phyloP scores from a whole-genome alignment of 768 basidiomycete species.

The Termitomyces sp. region DNA sequence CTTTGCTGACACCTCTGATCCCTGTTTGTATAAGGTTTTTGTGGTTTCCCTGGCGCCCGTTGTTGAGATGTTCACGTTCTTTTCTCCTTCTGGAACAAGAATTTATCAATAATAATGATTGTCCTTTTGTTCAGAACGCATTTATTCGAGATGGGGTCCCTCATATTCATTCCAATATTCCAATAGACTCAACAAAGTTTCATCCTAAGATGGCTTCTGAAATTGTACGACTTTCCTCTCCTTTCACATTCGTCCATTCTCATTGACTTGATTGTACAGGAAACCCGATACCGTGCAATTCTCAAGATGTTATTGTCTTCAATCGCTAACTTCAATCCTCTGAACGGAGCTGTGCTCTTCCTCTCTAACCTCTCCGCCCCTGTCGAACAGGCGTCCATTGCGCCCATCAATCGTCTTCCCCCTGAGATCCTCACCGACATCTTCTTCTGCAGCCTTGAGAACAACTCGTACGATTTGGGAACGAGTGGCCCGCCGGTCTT shows the following conservation, averaged over 20 bases:
- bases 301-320: background rate
- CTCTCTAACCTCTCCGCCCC: background rate
- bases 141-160: background rate
- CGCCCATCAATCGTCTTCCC: constrained; percentile 9
- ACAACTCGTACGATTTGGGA: background rate
- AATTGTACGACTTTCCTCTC: background rate
- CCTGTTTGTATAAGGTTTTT: no score
- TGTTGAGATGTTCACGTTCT: no score
- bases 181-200: background rate
- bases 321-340: background rate
- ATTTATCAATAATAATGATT: background rate
- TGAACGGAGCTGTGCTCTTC: background rate
- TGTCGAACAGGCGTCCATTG: background rate
- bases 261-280: background rate
- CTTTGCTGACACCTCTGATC: no score
- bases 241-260: background rate
- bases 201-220: background rate
- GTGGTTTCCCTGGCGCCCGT: no score
- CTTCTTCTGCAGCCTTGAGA: constrained; percentile 6
- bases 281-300: background rate
- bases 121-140: background rate
- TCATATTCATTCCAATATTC: background rate
- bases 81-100: no score
- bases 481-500: background rate
- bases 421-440: constrained; percentile 7